Conservation (phyloP, 2,329 filamentous ascomycete species). For the Pseudogymnoascus sp. region DNA sequence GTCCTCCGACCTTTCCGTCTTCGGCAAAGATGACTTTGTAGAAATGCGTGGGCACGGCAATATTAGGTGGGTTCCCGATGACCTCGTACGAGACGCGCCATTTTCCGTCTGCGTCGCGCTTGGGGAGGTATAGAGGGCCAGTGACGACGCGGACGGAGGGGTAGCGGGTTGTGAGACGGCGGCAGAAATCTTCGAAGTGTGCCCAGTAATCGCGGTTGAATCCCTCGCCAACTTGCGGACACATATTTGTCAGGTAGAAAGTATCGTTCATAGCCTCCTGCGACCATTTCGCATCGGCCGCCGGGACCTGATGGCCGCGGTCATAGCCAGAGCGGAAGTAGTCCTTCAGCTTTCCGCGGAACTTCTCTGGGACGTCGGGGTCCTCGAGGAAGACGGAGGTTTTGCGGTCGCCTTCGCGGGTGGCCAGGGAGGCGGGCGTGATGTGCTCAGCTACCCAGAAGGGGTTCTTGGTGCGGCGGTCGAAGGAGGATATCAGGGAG, state of each 20-base stretch:
- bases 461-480: constrained; percentile 84
- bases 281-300: constrained; percentile 92
- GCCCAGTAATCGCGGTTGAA: constrained; percentile 99
- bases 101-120: constrained; percentile 77
- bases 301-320: constrained; percentile 92
- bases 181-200: constrained; percentile 95
- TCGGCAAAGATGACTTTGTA: constrained; percentile 99
- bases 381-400: constrained; percentile 81
- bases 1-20: constrained; percentile 60
- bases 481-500: constrained; percentile 78
- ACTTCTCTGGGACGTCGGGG: constrained; percentile 66
- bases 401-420: constrained; percentile 72
- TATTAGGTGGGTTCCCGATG: constrained; percentile 84
- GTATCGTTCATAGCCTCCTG: constrained; percentile 93
- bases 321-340: constrained; percentile 95
- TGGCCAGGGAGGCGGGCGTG: constrained; percentile 71
- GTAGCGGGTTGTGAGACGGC: constrained; percentile 70
- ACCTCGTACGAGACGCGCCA: constrained; percentile 96
- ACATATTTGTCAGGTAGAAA: constrained; percentile 93
- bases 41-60: constrained; percentile 96
- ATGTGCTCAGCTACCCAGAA: constrained; percentile 97
- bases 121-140: constrained; percentile 86
- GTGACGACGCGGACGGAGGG: constrained; percentile 87
- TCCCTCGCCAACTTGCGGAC: constrained; percentile 92
- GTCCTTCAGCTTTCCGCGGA: constrained; percentile 84